Percentiles rank a stretch among this genome's conserved stretches.
Conservation (phyloP, 257 asterid genomes). For the Petunia secreta region DNA sequence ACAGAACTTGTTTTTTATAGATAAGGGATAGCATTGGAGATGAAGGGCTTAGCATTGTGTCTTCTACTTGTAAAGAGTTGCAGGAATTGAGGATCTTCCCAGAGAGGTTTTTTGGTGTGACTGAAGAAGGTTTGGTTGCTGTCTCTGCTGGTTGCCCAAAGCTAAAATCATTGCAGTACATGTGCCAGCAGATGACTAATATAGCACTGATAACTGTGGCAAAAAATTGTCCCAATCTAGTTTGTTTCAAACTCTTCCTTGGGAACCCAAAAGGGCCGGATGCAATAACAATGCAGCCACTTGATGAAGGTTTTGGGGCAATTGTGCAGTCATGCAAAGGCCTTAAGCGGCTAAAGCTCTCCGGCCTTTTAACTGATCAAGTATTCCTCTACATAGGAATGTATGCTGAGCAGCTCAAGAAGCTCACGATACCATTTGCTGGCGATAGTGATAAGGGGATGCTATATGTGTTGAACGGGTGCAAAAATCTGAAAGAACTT, state of each 20-base stretch:
- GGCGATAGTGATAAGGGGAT: constrained; percentile 84
- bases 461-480: constrained; percentile 74
- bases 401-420: constrained; percentile 86
- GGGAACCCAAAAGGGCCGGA: constrained; percentile 69
- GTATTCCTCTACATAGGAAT: constrained; percentile 80
- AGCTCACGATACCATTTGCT: constrained; percentile 83
- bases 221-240: constrained; percentile 81
- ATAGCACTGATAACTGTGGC: constrained; percentile 83
- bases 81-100: constrained; percentile 81
- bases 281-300: constrained; percentile 72
- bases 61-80: constrained; percentile 71
- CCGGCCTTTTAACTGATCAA: constrained; percentile 75
- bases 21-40: constrained; percentile 76
- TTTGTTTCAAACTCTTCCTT: constrained; percentile 68
- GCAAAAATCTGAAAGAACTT: constrained; percentile 79
- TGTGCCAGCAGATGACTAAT: constrained; percentile 83
- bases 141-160: constrained; percentile 85
- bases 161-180: constrained; percentile 70
- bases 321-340: constrained; percentile 86
- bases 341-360: constrained; percentile 70
- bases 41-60: constrained; percentile 63
- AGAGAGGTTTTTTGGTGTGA: constrained; percentile 57
- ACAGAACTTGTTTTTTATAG: constrained; percentile 37
- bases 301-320: constrained; percentile 92
- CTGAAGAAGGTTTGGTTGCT: constrained; percentile 79